phyloP scores from a whole-genome alignment of 2,329 filamentous ascomycete species.

The Epicoccum sorghinum region DNA sequence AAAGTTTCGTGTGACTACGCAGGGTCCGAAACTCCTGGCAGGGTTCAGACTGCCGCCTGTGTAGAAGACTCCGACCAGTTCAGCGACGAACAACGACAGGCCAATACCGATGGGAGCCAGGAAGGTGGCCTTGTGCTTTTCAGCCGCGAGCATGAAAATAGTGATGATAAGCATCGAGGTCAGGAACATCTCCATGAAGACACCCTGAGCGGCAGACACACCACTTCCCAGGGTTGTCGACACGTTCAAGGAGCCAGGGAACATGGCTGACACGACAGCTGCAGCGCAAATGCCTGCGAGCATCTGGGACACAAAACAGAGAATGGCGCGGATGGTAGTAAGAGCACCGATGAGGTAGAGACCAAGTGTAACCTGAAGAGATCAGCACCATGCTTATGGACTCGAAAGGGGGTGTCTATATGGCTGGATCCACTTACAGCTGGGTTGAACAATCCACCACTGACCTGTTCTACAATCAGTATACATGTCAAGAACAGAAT shows the following conservation, averaged over 20 bases:
- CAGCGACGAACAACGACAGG: constrained; percentile 69
- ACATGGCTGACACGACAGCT: constrained; percentile 43
- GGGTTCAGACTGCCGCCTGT: constrained; percentile 54
- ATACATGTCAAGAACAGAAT: neutral
- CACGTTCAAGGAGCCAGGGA: constrained; percentile 44
- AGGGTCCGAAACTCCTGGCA: constrained; percentile 50
- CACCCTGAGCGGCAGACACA: constrained; percentile 39
- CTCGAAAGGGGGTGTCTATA: neutral
- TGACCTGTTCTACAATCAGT: constrained; percentile 28
- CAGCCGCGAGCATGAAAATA: constrained; percentile 68
- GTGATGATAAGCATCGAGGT: constrained; percentile 50
- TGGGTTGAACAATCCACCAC: constrained; percentile 49
- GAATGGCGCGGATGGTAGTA: constrained; percentile 27
- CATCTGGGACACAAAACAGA: constrained; percentile 46
- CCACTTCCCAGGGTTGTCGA: constrained; percentile 43
- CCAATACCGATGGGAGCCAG: constrained; percentile 76
- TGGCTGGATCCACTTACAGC: constrained; percentile 35
- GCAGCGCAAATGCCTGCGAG: constrained; percentile 46
- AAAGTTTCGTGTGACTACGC: constrained; percentile 46
- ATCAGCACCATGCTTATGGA: neutral
- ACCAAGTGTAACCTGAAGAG: constrained; percentile 42
- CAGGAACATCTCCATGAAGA: constrained; percentile 51
- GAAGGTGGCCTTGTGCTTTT: constrained; percentile 76
- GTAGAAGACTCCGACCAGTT: constrained; percentile 55
- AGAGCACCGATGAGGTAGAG: constrained; percentile 45